Base-by-base conservation (phyloP, 306 rosid genomes). In the Vicia sativa region DNA sequence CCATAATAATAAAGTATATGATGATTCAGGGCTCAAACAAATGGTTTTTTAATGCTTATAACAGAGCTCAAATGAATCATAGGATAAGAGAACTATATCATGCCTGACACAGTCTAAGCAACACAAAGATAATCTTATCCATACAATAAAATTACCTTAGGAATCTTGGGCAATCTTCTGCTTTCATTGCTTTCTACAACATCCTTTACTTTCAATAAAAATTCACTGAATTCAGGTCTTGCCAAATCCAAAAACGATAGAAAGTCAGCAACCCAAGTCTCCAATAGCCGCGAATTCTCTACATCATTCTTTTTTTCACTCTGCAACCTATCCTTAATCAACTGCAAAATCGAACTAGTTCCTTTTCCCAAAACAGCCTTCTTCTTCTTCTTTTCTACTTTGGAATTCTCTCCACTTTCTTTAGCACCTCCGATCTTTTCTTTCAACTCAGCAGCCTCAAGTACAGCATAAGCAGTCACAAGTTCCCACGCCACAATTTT, bases 121-220 rank as follows among this genome's bases (percentile, higher is more conserved):
- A 18, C 45, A 46, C 64, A 67, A 34, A 34, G 35, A 39, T 14
- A 48, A 63, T 18, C 31, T 64, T 3, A 50, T 46, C 41, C 9
- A 9, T 64, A 70, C 55, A 11, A 68, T 26, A 68, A 38, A 14
- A 56, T 73, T 77, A 93, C 97, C 97, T 93, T 93, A n/a, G 99
- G 96, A 74, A 90, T 85, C 89, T 93, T 93, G 61, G 98, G 96
- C 25, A 90, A 87, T 79, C 97, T 86, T 78, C 97, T 90, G 76
- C 86, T 85, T 74, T 88, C 97, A 76, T 93, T 93, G 83, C 95
- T 90, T 78, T 90, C 97, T 13, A 93, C 86, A 53, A 87, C 69
- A 70, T 88, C 96, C 74, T 85, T 93, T n/a, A 90, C 78, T 72
- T 79, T 86, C 79, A 62, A 74, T 68, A 86, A 59, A 69, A 93